Percentiles rank a stretch among this genome's conserved stretches.
These are phyloP conservation scores for Clavispora carvajalis DNA, from an alignment of 805 yeast genomes.

Conservation along the genomic window DNA sequence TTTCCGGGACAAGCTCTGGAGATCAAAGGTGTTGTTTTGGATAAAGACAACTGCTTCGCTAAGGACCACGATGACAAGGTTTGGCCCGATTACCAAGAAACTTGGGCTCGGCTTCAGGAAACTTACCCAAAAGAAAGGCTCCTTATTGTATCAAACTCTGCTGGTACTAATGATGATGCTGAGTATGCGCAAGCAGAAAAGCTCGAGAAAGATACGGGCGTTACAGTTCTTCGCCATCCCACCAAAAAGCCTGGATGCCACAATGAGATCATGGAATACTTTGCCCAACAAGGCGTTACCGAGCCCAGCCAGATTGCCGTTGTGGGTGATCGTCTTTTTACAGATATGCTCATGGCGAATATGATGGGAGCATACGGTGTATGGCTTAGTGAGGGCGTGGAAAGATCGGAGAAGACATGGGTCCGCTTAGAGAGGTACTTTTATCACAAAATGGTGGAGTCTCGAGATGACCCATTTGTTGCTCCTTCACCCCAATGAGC, in stretches of 20 bases:
- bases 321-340: slow-evolving; percentile 86
- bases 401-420: slow-evolving; percentile 43
- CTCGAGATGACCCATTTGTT: slow-evolving; percentile 10
- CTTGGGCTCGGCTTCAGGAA: slow-evolving; percentile 52
- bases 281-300: slow-evolving; percentile 40
- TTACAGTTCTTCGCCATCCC: slow-evolving; percentile 62
- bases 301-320: slow-evolving; percentile 67
- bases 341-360: slow-evolving; percentile 92
- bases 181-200: slow-evolving; percentile 53
- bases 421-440: slow-evolving; percentile 49
- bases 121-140: slow-evolving; percentile 59
- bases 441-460: slow-evolving; percentile 16
- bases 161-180: slow-evolving; percentile 79
- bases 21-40: slow-evolving; percentile 77
- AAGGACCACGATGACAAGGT: slow-evolving; percentile 72
- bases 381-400: slow-evolving; percentile 81
- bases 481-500: slow-evolving; percentile 14
- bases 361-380: slow-evolving; percentile 82
- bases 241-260: slow-evolving; percentile 82
- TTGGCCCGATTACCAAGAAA: slow-evolving; percentile 61
- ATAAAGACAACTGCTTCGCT: slow-evolving; percentile 95
- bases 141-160: slow-evolving; percentile 84
- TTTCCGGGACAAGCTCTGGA: slow-evolving; percentile 24
- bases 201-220: slow-evolving; percentile 63
- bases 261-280: slow-evolving; percentile 59